phyloP scores from a whole-genome alignment of 306 rosid genomes.

The Ormosia semicastrata region DNA sequence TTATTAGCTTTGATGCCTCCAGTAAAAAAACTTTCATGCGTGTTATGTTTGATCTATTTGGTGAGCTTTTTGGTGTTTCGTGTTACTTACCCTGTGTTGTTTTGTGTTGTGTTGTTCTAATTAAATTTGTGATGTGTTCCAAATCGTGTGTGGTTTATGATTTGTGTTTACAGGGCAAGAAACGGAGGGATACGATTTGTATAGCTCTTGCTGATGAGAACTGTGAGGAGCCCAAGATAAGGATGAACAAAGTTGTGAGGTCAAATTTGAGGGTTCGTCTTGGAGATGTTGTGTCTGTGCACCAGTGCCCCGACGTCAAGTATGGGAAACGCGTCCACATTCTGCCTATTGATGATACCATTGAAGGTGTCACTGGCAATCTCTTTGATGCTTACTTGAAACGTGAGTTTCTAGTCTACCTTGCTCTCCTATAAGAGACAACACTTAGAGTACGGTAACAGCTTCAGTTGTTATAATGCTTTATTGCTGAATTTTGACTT shows the following conservation, averaged over 20 bases:
- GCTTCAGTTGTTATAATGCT: background rate
- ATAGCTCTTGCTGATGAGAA: conserved; percentile 43
- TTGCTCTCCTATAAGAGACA: background rate
- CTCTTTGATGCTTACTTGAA: conserved; percentile 54
- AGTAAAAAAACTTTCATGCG: background rate
- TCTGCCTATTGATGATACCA: conserved; percentile 52
- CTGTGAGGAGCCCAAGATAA: conserved; percentile 46
- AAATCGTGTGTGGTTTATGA: background rate
- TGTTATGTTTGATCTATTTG: background rate
- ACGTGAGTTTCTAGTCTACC: conserved; percentile 38
- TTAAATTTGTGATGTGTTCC: background rate
- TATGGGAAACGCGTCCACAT: conserved; percentile 50
- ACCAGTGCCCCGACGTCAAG: conserved; percentile 47
- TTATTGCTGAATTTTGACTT: background rate
- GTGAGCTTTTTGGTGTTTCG: background rate
- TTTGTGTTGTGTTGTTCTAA: too few species aligned
- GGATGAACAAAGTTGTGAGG: conserved; percentile 57
- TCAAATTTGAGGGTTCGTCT: conserved; percentile 60
- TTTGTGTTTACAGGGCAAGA: conserved; percentile 49
- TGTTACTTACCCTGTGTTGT: background rate
- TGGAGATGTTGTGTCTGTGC: conserved; percentile 60
- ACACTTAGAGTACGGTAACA: background rate
- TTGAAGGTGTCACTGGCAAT: conserved; percentile 55
- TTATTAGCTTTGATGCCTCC: background rate
- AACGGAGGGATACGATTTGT: conserved; percentile 54